Base-by-base conservation (phyloP, 805 yeast species). In the Cyberlindnera sargentensis region DNA sequence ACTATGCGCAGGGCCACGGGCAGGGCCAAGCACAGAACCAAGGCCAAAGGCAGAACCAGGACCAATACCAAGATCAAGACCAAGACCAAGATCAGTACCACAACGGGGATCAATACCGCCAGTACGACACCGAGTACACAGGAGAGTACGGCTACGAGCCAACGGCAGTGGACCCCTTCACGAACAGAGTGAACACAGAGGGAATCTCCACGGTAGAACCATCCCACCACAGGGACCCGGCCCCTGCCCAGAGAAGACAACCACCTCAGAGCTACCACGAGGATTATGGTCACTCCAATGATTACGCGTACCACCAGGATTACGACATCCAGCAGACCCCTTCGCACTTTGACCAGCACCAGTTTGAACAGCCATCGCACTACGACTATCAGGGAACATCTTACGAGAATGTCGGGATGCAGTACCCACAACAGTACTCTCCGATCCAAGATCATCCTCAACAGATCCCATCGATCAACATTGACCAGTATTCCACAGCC, bases 391-490 rank as follows among this genome's bases (percentile, higher is more conserved):
- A 37, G 42, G 45, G 15, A 9, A 36, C 31, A n/a, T 41, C 48
- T 5, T 44, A 41, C 30, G 26, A 24, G 4, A 15, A 15, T 15
- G 20, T 15, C 20, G 38, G 37, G 9, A 25, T 24, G 26, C 39
- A 42, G 29, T 32, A 34, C 3, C 50, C 58, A n/a, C 48, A 44
- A 24, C 61, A 53, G 44, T 57, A 46, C 43, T 53, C 60, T 5
- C 56, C 61, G 3, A 52, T 55, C 24, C 55, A 51, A 31, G 55
- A 53, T 8, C 42, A 41, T 26, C 40, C 37, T 11, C 52, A 44
- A 25, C 39, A 41, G 7, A 36, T 52, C 7, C 58, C 58, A 11
- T 31, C 53, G 5, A 48, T 55, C 3, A 32, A 34, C 24, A 47
- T 50, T 7, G 32, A 41, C 20, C 40, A 44, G 30, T 42, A 41